A percentile compares a stretch with the other conserved stretches of the same genome.
These are phyloP conservation scores for Musa acuminata DNA, from an alignment of 176 grass and related monocot genomes.

Conservation along the genomic window DNA sequence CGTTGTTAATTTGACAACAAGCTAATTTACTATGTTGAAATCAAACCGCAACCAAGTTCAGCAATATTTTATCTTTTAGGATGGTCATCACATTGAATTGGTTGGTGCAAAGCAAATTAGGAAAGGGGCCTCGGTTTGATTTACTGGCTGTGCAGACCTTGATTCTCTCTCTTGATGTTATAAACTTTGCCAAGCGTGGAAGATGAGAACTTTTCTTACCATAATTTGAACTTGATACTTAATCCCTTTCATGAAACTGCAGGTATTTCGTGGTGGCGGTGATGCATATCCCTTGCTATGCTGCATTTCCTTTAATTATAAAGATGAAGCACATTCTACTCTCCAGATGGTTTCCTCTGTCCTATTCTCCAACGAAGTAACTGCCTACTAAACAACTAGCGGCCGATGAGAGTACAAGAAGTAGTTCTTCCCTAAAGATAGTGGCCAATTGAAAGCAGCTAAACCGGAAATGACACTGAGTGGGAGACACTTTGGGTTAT, in stretches of 20 bases:
- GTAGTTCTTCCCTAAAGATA: too few species aligned
- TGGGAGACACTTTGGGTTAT: neutral
- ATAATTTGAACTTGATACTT: neutral
- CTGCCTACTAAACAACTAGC: neutral
- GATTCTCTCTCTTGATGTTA: too few species aligned
- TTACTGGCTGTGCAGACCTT: too few species aligned
- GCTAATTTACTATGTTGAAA: too few species aligned
- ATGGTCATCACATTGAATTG: too few species aligned
- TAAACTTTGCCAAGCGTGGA: neutral
- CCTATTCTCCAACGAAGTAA: slow-evolving; percentile 5
- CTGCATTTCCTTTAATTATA: slow-evolving; percentile 44
- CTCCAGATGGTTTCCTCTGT: slow-evolving; percentile 52
- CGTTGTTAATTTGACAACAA: too few species aligned
- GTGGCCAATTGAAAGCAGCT: too few species aligned
- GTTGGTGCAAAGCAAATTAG: too few species aligned
- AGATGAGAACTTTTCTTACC: neutral
- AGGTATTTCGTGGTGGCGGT: slow-evolving; percentile 70
- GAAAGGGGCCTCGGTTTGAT: too few species aligned
- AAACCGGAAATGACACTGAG: too few species aligned
- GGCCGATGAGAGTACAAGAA: neutral
- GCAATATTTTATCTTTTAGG: too few species aligned
- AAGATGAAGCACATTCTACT: slow-evolving; percentile 50
- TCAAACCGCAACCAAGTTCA: too few species aligned
- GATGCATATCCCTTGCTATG: slow-evolving; percentile 87
- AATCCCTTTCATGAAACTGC: neutral